Evolutionary conservation across 148 eudicot species (phyloP).

Genomic region (Rhododendron ferrugineum): DNA sequence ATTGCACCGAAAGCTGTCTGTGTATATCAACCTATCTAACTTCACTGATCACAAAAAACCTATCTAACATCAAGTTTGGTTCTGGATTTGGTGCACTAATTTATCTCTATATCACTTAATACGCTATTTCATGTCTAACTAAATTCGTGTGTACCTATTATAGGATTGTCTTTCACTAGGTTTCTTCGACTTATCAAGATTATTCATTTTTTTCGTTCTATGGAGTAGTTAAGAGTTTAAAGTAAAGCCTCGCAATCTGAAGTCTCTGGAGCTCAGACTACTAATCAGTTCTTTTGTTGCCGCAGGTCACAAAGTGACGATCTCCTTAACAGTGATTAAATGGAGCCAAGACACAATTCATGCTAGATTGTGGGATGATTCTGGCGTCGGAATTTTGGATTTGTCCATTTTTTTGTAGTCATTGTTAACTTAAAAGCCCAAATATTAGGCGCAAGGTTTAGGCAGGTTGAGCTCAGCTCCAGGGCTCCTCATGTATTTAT

Average conservation of each 20-base stretch:
- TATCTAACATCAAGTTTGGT: neutral
- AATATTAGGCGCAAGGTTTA: neutral
- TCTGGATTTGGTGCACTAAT: neutral
- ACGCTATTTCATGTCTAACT: neutral
- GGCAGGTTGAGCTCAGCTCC: neutral
- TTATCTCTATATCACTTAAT: neutral
- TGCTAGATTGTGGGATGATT: neutral
- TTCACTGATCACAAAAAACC: too few relatives aligned
- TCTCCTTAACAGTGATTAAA: neutral
- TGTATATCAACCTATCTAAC: too few relatives aligned
- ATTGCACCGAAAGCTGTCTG: neutral
- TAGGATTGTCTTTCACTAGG: neutral
- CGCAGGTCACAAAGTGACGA: neutral
- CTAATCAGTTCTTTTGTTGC: neutral
- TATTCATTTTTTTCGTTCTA: neutral
- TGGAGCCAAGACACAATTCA: neutral
- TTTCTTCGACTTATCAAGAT: neutral
- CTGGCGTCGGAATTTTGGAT: neutral
- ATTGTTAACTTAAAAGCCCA: neutral
- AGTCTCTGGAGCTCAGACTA: neutral
- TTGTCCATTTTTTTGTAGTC: neutral
- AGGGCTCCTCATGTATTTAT: neutral
- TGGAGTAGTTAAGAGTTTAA: neutral
- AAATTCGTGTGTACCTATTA: neutral
- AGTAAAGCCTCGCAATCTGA: neutral